A percentile compares a stretch with the other conserved stretches of the same genome.
phyloP scores from a whole-genome alignment of 2,329 filamentous ascomycete species.

The Monosporascus ibericus region DNA sequence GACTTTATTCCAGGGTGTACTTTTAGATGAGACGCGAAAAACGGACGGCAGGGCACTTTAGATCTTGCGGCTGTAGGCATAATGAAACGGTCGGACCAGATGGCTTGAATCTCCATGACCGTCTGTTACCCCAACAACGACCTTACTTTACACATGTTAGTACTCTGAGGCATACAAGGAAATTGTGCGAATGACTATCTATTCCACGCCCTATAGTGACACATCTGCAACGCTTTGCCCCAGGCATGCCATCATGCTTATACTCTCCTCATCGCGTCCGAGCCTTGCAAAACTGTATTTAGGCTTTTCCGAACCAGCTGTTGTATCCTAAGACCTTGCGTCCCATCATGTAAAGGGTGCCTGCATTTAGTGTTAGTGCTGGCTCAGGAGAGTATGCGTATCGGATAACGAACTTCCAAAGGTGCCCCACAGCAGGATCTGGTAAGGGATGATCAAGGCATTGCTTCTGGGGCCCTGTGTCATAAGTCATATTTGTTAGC shows the following conservation, averaged over 20 bases:
- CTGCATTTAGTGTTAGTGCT: slow-evolving; percentile 28
- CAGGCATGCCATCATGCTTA: slow-evolving; percentile 8
- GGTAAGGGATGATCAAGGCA: slow-evolving; percentile 62
- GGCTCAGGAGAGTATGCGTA: slow-evolving; percentile 11
- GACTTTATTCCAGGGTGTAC: slow-evolving; percentile 11
- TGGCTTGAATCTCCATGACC: slow-evolving; percentile 2
- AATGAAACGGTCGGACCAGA: slow-evolving; percentile 16
- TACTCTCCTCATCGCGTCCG: neutral
- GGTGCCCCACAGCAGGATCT: slow-evolving; percentile 56
- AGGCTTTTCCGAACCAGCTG: slow-evolving; percentile 63
- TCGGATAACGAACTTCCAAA: slow-evolving; percentile 48
- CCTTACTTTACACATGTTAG: neutral
- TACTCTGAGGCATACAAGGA: neutral
- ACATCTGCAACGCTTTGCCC: slow-evolving; percentile 4
- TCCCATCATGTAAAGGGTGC: slow-evolving; percentile 63
- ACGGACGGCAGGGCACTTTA: slow-evolving; percentile 11
- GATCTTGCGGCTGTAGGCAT: slow-evolving; percentile 15
- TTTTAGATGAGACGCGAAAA: slow-evolving; percentile 15
- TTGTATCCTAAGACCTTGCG: slow-evolving; percentile 73
- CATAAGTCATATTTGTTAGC: slow-evolving; percentile 16
- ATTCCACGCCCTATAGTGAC: slow-evolving; percentile 14
- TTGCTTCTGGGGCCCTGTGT: slow-evolving; percentile 58
- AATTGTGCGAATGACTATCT: slow-evolving; percentile 13
- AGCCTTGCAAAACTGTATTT: slow-evolving; percentile 16
- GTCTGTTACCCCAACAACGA: neutral